Evolutionary conservation across 305 asterid species (phyloP).

Genomic region (Vinca major): DNA sequence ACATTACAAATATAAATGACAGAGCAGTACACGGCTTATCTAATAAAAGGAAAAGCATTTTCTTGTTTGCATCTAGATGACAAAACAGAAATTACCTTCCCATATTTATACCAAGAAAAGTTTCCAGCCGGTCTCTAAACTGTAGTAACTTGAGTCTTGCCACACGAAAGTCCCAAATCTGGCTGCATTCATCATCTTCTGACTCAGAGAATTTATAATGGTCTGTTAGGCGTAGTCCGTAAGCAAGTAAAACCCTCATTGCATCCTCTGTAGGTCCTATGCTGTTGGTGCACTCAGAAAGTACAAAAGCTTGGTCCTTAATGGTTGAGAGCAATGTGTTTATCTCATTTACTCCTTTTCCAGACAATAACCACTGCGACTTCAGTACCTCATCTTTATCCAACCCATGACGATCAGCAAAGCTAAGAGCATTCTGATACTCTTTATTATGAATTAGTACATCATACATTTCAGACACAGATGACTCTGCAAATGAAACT

Average conservation of each 20-base stretch:
- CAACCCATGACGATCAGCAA: conserved; percentile 72
- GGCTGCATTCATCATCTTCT: conserved; percentile 41
- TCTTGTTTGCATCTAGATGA: not conserved
- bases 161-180: conserved; percentile 68
- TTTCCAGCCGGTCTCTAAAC: conserved; percentile 80
- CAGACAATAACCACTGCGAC: conserved; percentile 81
- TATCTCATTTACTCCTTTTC: conserved; percentile 65
- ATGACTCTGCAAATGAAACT: conserved; percentile 55
- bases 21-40: not conserved
- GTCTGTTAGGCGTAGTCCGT: conserved; percentile 70
- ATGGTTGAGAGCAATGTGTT: conserved; percentile 49
- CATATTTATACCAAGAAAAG: conserved; percentile 92
- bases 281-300: conserved; percentile 65
- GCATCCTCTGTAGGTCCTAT: conserved; percentile 82
- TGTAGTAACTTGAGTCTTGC: conserved; percentile 75
- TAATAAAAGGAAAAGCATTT: not conserved
- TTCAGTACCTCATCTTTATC: conserved; percentile 84
- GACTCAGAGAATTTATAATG: conserved; percentile 46
- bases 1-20: not conserved
- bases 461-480: conserved; percentile 69
- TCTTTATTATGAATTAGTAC: conserved; percentile 45
- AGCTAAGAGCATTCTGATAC: conserved; percentile 68
- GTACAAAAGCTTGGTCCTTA: conserved; percentile 60
- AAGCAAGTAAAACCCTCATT: conserved; percentile 54
- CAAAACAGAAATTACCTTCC: conserved; percentile 64